Percentiles rank a stretch among this genome's conserved stretches.
These are phyloP conservation scores for Priceomyces haplophilus DNA, from an alignment of 805 yeast genomes.

Conservation along the genomic window DNA sequence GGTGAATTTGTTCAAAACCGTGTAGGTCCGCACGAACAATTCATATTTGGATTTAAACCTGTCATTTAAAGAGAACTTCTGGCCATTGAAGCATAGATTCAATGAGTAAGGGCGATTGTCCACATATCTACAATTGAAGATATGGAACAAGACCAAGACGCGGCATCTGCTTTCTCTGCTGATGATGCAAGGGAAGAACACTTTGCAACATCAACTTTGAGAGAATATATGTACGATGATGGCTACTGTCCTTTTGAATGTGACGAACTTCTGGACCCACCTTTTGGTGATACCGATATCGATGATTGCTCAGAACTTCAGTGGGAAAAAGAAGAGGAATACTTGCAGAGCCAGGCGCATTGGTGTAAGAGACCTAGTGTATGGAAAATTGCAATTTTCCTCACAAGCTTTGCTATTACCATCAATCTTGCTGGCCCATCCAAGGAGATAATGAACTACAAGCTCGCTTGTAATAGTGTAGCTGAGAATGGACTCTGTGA, in stretches of 20 bases:
- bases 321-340: constrained; percentile 29
- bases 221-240: neutral
- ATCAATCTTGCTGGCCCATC: constrained; percentile 31
- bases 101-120: no score
- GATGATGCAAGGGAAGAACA: no score
- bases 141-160: no score
- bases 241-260: neutral
- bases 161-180: no score
- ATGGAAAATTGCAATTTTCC: constrained; percentile 37
- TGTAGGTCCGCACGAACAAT: no score
- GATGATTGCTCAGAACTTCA: constrained; percentile 5
- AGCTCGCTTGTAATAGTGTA: constrained; percentile 25
- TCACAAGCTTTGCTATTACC: constrained; percentile 41
- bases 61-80: no score
- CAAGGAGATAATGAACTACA: constrained; percentile 33
- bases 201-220: neutral
- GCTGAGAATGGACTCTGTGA: constrained; percentile 22
- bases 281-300: neutral
- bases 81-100: no score
- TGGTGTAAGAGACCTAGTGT: constrained; percentile 57
- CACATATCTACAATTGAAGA: no score
- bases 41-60: no score
- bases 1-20: no score
- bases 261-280: neutral
- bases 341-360: constrained; percentile 8